Conservation (phyloP, 306 rosid genomes). For the Vicia sativa region DNA sequence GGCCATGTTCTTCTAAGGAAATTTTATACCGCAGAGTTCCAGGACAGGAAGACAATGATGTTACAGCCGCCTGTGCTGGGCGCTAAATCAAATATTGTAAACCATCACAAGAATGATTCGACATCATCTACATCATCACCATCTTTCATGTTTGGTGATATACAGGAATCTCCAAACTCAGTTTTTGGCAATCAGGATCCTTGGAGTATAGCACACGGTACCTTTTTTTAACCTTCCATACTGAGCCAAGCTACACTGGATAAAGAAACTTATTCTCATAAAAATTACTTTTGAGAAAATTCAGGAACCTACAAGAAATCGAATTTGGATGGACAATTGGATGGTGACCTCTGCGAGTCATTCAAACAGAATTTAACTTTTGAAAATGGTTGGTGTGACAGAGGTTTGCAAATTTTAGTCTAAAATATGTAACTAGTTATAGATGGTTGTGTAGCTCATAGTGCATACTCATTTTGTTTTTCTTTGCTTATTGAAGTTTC, state of each 20-base stretch:
- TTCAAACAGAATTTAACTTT: slow-evolving; percentile 53
- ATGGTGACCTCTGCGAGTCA: slow-evolving; percentile 50
- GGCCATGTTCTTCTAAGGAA: slow-evolving; percentile 51
- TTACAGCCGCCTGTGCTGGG: slow-evolving; percentile 55
- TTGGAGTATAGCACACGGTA: slow-evolving; percentile 66
- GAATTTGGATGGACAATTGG: slow-evolving; percentile 47
- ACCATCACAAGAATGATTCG: slow-evolving; percentile 44
- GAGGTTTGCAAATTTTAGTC: slow-evolving; percentile 49
- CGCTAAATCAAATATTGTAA: slow-evolving; percentile 48
- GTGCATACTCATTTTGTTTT: slow-evolving; percentile 30
- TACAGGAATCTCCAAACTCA: slow-evolving; percentile 69
- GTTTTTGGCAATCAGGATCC: slow-evolving; percentile 86
- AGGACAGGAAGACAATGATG: slow-evolving; percentile 59
- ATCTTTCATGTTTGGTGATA: slow-evolving; percentile 50
- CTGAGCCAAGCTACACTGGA: slow-evolving; percentile 46
- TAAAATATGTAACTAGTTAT: slow-evolving; percentile 22
- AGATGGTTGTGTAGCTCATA: slow-evolving; percentile 18
- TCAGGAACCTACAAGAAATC: slow-evolving; percentile 48
- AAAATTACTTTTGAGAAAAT: slow-evolving; percentile 55
- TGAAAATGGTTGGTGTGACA: slow-evolving; percentile 50
- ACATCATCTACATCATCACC: slow-evolving; percentile 42
- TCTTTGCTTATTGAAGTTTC: slow-evolving; percentile 49
- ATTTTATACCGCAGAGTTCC: slow-evolving; percentile 40
- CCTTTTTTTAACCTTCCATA: slow-evolving; percentile 64
- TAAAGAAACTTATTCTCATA: slow-evolving; percentile 50